phyloP scores from a whole-genome alignment of 768 basidiomycete species.

The Rhizopogon rudus region DNA sequence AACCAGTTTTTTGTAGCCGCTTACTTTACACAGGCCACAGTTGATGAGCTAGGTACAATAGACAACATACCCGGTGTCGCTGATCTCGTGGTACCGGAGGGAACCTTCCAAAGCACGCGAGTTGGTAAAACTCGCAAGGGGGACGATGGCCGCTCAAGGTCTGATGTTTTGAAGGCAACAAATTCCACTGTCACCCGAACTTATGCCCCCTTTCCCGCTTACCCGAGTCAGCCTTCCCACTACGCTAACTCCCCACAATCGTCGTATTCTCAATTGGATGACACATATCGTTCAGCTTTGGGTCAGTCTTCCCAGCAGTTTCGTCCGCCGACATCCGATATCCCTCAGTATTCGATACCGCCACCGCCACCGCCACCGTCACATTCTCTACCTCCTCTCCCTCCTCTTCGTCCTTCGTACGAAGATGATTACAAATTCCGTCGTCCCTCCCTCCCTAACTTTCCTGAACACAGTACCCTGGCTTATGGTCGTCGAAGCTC shows the following conservation, averaged over 20 bases:
- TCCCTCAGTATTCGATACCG: constrained; percentile 23
- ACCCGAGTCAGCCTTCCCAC: constrained; percentile 20
- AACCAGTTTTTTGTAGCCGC: constrained; percentile 45
- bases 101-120: constrained; percentile 65
- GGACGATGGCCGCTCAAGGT: constrained; percentile 32
- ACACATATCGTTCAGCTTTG: constrained; percentile 14
- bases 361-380: constrained; percentile 19
- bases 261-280: constrained; percentile 13
- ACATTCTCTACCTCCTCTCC: constrained; percentile 16
- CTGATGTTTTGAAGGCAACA: constrained; percentile 27
- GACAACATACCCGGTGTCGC: constrained; percentile 59
- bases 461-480: constrained; percentile 2
- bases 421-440: constrained; percentile 29
- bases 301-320: constrained; percentile 20
- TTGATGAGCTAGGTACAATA: constrained; percentile 66
- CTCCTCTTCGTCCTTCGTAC: constrained; percentile 19
- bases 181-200: constrained; percentile 29
- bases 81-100: constrained; percentile 61
- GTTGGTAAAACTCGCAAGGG: constrained; percentile 44
- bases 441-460: constrained; percentile 23
- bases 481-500: constrained; percentile 6
- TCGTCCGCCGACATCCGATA: constrained; percentile 15
- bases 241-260: constrained; percentile 19
- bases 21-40: constrained; percentile 75
- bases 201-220: constrained; percentile 38